phyloP scores from a whole-genome alignment of 2,329 filamentous ascomycete genomes.

The Fusarium sp. region DNA sequence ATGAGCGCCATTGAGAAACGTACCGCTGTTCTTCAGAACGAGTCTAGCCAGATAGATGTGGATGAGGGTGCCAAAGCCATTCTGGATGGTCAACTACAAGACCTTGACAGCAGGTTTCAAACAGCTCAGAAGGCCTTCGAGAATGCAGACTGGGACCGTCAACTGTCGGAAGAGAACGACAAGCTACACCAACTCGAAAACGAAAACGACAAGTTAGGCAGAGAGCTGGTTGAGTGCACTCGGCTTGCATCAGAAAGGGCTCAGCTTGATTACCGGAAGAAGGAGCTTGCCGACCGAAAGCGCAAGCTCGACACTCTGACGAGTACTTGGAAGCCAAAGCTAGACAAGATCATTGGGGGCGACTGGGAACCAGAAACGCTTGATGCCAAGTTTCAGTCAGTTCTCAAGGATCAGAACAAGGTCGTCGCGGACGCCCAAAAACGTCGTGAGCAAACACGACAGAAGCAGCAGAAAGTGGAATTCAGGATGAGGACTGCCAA shows the following conservation, averaged over 20 bases:
- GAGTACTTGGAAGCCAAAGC: conserved; percentile 80
- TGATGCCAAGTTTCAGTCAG: conserved; percentile 78
- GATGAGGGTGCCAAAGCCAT: conserved; percentile 89
- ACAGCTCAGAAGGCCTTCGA: conserved; percentile 76
- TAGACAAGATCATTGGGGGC: conserved; percentile 74
- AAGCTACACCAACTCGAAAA: conserved; percentile 80
- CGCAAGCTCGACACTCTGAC: conserved; percentile 84
- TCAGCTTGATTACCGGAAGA: conserved; percentile 85
- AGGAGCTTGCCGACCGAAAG: conserved; percentile 82
- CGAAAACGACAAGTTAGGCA: conserved; percentile 79
- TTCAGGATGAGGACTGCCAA: conserved; percentile 78
- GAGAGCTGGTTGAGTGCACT: conserved; percentile 88
- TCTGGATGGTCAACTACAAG: conserved; percentile 80
- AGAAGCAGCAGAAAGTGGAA: conserved; percentile 83
- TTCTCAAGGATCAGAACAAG: conserved; percentile 70
- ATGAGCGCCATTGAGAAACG: conserved; percentile 83
- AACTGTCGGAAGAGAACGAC: conserved; percentile 76
- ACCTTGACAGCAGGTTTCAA: conserved; percentile 75
- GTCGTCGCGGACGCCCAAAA: conserved; percentile 76
- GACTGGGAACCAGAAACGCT: conserved; percentile 80
- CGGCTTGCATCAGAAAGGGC: conserved; percentile 86
- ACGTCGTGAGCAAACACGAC: conserved; percentile 78
- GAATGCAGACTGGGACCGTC: conserved; percentile 77
- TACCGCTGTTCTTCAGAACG: conserved; percentile 75
- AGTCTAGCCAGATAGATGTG: conserved; percentile 80